A percentile compares a stretch with the other conserved stretches of the same genome.
Evolutionary conservation across 345 rosid species (phyloP).

Genomic region (Eutrema heterophyllum): DNA sequence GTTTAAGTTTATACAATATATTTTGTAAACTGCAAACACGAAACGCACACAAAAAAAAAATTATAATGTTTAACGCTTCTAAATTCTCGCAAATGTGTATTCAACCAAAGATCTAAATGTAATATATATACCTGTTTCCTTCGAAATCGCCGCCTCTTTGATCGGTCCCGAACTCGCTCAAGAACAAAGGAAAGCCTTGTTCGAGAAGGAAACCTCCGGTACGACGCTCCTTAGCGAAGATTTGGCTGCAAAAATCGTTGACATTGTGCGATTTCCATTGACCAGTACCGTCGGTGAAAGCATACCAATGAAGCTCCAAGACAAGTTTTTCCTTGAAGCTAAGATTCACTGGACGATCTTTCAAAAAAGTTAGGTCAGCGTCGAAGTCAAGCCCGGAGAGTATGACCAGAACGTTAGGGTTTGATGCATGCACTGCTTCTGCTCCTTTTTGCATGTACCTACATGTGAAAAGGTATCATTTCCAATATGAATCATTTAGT

Average conservation of each 20-base stretch:
- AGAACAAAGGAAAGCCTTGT: slow-evolving; percentile 59
- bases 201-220: slow-evolving; percentile 53
- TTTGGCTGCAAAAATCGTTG: slow-evolving; percentile 71
- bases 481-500: background rate
- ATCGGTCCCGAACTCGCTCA: slow-evolving; percentile 77
- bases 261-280: slow-evolving; percentile 64
- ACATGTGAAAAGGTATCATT: background rate
- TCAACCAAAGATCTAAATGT: background rate
- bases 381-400: slow-evolving; percentile 72
- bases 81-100: background rate
- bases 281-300: slow-evolving; percentile 53
- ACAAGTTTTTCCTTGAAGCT: slow-evolving; percentile 58
- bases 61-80: background rate
- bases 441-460: slow-evolving; percentile 83
- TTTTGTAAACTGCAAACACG: too few species aligned
- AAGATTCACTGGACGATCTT: slow-evolving; percentile 38
- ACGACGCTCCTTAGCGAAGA: slow-evolving; percentile 45
- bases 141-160: slow-evolving; percentile 60
- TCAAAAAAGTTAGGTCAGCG: slow-evolving; percentile 56
- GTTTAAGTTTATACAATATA: too few species aligned
- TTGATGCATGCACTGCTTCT: slow-evolving; percentile 83
- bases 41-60: too few species aligned
- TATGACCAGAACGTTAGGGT: slow-evolving; percentile 73
- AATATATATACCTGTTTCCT: slow-evolving; percentile 53
- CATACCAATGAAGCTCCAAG: slow-evolving; percentile 81